Evolutionary conservation across 1,284 basidiomycete genomes (phyloP), one percentile per base, ranked within the genome.

Genomic region (Cutaneotrichosporon sp.): DNA sequence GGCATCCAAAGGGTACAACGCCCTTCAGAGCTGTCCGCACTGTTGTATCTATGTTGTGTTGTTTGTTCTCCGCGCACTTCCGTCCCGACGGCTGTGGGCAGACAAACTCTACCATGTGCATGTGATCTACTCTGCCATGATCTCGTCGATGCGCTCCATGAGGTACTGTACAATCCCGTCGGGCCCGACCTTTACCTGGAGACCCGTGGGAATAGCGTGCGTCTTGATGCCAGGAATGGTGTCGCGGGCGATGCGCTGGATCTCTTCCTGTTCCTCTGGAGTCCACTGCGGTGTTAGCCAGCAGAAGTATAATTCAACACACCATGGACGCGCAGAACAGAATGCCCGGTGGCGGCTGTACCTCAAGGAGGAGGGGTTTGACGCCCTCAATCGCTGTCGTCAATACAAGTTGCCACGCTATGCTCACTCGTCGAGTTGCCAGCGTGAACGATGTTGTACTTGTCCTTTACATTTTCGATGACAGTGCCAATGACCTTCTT

Each of bases 141-240:
- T 69, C 18, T 63, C 59, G 43, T 73, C 73, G 34, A 75, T 69
- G 49, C 61, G 61, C 51, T 64, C 73, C 59, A 64, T 63, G 21
- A 75, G 55, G 44, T 70, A 72, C 39, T 70, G 51, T 18, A 74
- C 62, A 13, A 75, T 54, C 0, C 69, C 72, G 18, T 72, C 66
- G 1, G 72, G 69, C 1, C 73, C 73, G 8, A 60, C 62, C 51
- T 70, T 53, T 35, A 69, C 69, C 59, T 75, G 73, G 34, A 75
- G 48, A 3, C 73, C 73, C 0, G 72, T 71, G 15, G 73, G 73
- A 30, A 73, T 71, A 0, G 62, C 72, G 21, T 69, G 65, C 10
- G 71, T 73, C 54, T 66, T 68, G 58, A 74, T 74, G 1, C 68
- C 70, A 8, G 70, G 72, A 37, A 73, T 65, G 1, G 72, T 73